A percentile compares a stretch with the other conserved stretches of the same genome.
Conservation (phyloP, 2,329 filamentous ascomycete species). For the Ceratocystis huliohia region DNA sequence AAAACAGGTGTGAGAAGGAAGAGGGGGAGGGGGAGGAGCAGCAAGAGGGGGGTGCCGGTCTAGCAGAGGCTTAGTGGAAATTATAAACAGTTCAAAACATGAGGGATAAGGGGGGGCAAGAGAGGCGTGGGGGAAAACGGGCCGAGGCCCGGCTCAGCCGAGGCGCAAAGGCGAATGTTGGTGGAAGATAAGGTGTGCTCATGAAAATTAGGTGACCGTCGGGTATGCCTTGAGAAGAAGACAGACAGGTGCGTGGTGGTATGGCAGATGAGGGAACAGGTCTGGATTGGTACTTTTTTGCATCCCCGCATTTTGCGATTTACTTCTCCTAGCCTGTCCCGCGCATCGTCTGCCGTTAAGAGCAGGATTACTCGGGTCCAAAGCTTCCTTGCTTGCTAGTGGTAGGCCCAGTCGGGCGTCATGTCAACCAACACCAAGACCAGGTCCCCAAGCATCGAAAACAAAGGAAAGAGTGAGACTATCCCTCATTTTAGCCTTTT, state of each 20-base stretch:
- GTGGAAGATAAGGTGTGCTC: neutral
- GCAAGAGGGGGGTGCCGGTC: neutral
- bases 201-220: neutral
- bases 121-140: neutral
- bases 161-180: neutral
- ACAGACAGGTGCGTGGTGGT: neutral
- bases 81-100: conserved; percentile 8
- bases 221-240: neutral
- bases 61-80: neutral
- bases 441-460: neutral
- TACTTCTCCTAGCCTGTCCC: neutral
- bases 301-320: neutral
- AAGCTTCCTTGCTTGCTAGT: neutral
- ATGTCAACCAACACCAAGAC: neutral
- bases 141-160: neutral
- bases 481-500: neutral
- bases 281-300: too few species aligned
- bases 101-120: neutral
- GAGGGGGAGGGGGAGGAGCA: too few species aligned
- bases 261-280: neutral
- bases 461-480: neutral
- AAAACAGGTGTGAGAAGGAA: neutral
- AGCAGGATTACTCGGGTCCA: neutral
- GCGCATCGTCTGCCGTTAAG: neutral
- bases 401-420: neutral